phyloP scores from a whole-genome alignment of 2,329 filamentous ascomycete genomes.

The Microsporum audouinii region DNA sequence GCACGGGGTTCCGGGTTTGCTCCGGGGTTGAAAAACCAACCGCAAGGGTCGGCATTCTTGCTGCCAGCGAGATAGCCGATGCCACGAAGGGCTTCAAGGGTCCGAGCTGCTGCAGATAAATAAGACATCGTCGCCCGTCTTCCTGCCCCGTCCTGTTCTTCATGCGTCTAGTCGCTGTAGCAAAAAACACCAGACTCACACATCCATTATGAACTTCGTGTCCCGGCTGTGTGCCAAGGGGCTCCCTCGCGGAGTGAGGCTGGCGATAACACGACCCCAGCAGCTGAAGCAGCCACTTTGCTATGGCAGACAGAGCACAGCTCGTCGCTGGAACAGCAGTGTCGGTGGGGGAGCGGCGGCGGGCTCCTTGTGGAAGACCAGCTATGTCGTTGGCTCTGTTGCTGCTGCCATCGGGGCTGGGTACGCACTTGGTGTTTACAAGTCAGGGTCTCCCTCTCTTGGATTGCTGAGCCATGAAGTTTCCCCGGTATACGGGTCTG shows the following conservation, averaged over 20 bases:
- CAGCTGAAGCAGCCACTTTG: neutral
- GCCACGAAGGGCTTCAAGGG: neutral
- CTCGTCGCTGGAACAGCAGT: constrained; percentile 12
- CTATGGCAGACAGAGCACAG: neutral
- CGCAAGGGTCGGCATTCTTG: neutral
- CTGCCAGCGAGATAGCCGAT: neutral
- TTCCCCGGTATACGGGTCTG: constrained; percentile 29
- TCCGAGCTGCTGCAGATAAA: neutral
- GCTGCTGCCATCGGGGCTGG: constrained; percentile 42
- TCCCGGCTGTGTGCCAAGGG: constrained; percentile 7
- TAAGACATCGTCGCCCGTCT: neutral
- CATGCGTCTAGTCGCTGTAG: neutral
- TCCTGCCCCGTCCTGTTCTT: neutral
- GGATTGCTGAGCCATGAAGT: constrained; percentile 15
- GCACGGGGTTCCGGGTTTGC: neutral
- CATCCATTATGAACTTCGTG: constrained; percentile 16
- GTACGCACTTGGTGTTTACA: constrained; percentile 40
- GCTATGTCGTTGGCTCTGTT: constrained; percentile 32
- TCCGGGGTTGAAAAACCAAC: neutral
- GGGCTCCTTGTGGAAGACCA: constrained; percentile 6
- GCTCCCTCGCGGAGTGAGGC: constrained; percentile 7
- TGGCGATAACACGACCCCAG: neutral
- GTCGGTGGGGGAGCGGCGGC: neutral
- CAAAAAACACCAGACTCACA: neutral
- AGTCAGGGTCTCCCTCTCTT: constrained; percentile 23